These are phyloP conservation scores for Syncephalastrum racemosum DNA, from an alignment of 371 early-diverging fungal species.

Conservation along the genomic window DNA sequence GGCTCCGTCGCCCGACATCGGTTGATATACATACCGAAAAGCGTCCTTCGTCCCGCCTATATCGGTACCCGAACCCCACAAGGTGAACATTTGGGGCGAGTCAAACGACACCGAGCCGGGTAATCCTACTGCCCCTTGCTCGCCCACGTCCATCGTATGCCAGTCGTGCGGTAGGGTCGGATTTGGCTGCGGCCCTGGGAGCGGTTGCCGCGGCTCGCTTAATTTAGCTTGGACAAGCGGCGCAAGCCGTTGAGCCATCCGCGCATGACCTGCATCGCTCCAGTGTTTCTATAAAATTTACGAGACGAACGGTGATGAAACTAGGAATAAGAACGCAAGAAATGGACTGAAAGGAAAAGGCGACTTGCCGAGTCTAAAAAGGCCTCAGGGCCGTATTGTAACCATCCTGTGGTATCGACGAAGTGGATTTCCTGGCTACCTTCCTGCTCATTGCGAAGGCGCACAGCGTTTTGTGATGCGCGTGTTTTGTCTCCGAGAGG, in stretches of 20 bases:
- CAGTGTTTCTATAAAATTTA: constrained; percentile 22
- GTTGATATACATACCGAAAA: constrained; percentile 44
- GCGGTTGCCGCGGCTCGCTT: constrained; percentile 28
- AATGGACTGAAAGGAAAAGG: background rate
- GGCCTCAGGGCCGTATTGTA: constrained; percentile 30
- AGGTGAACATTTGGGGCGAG: constrained; percentile 37
- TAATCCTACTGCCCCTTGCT: constrained; percentile 34
- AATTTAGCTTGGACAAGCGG: constrained; percentile 34
- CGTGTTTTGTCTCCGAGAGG: constrained; percentile 39
- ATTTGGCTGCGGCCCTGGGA: constrained; percentile 42
- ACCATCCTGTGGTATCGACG: constrained; percentile 44
- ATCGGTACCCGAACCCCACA: constrained; percentile 48
- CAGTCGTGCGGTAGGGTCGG: constrained; percentile 44
- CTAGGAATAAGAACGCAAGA: background rate
- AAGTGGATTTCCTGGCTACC: constrained; percentile 38
- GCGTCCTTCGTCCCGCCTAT: constrained; percentile 36
- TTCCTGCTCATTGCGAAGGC: constrained; percentile 18
- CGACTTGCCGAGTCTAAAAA: constrained; percentile 30
- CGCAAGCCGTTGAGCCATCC: constrained; percentile 33
- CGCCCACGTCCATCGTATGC: constrained; percentile 49
- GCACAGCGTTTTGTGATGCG: constrained; percentile 39
- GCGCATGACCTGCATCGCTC: constrained; percentile 38
- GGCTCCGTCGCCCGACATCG: constrained; percentile 22
- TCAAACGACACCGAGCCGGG: constrained; percentile 48
- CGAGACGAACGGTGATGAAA: background rate